Conservation (phyloP, 768 basidiomycete genomes). For the Kwoniella europaea region DNA sequence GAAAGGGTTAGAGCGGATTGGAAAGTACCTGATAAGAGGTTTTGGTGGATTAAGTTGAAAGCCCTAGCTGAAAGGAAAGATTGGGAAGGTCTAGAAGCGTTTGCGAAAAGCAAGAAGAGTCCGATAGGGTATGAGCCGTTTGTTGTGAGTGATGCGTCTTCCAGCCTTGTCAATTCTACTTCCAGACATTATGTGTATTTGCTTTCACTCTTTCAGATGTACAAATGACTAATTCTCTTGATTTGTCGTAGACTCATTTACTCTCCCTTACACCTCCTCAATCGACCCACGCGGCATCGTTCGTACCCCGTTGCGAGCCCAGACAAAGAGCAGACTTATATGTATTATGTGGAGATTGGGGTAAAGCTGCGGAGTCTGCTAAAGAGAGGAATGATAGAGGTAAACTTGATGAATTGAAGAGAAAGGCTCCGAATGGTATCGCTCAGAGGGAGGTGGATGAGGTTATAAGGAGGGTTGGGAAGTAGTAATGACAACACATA, state of each 20-base stretch:
- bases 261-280: slow-evolving; percentile 61
- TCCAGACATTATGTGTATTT: no score
- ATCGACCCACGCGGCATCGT: slow-evolving; percentile 70
- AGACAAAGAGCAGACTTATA: slow-evolving; percentile 83
- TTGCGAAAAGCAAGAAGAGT: slow-evolving; percentile 83
- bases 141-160: slow-evolving; percentile 46
- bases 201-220: no score
- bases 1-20: slow-evolving; percentile 88
- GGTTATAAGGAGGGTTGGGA: slow-evolving; percentile 46
- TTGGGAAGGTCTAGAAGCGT: slow-evolving; percentile 82
- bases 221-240: neutral
- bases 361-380: slow-evolving; percentile 81
- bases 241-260: slow-evolving; percentile 44
- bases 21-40: slow-evolving; percentile 93
- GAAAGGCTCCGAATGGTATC: slow-evolving; percentile 75
- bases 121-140: slow-evolving; percentile 88
- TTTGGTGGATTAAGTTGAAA: slow-evolving; percentile 90
- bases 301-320: slow-evolving; percentile 82
- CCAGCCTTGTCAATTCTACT: neutral
- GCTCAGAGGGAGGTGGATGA: slow-evolving; percentile 72
- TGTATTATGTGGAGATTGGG: slow-evolving; percentile 88
- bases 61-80: slow-evolving; percentile 78
- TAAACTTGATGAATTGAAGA: slow-evolving; percentile 71
- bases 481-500: neutral
- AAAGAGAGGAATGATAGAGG: slow-evolving; percentile 85